Base-by-base conservation (phyloP, 805 yeast genomes). In the Metschnikowia cerradonensis region DNA sequence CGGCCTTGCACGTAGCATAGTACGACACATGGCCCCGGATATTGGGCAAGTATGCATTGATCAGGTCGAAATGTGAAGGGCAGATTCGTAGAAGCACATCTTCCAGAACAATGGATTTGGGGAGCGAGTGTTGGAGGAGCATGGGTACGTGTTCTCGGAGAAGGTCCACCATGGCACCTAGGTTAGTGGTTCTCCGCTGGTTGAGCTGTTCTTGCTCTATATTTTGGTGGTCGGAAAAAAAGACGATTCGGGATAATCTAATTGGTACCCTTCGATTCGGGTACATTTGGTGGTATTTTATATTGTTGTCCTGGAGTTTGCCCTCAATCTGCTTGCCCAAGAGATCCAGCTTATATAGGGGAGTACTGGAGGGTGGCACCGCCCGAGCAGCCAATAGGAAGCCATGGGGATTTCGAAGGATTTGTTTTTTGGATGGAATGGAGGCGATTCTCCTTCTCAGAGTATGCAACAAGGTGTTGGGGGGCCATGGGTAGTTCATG, bases 21-120 rank as follows among this genome's bases (percentile, higher is more conserved):
- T 84, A 85, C 13, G 83, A 72, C 15, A 75, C 69, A 17, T 68
- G 73, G 1, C 90, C 89, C 46, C 76, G 75, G 26, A 86, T 65
- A 11, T 68, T 66, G 2, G 90, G 90, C 13, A 83, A 56, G 52
- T 75, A 76, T 0, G 82, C 75, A 44, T 74, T 75, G 42, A 67
- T 55, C 47, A 64, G 74, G 46, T 67, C 67, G 47, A 72, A 67
- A 41, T 79, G 76, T 0, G 76, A 67, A 0, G 90, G 90, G 35
- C 83, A 73, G 1, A 86, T 67, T 14, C 88, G 65, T 22, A 86
- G 68, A 6, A 73, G 63, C 1, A 86, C 69, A 22, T 78, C 69
- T 1, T 71, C 65, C 33, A 82, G 75, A 8, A 86, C 52, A 8
- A 71, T 58, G 3, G 65, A 65, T 19, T 71, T 62, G 6, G 83